Conservation (phyloP, 306 rosid genomes). For the Albizia julibrissin region DNA sequence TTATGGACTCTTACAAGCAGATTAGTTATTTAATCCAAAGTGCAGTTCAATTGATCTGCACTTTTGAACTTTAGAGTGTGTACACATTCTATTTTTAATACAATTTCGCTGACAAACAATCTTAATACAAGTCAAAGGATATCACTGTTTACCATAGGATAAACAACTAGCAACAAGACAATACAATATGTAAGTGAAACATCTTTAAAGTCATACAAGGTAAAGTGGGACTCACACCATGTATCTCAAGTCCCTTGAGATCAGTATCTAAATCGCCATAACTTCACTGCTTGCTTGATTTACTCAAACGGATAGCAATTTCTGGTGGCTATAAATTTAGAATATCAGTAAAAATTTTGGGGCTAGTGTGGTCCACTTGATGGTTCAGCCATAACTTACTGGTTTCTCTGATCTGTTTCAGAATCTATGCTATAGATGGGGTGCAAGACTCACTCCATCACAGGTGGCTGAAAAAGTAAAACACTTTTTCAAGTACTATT, state of each 20-base stretch:
- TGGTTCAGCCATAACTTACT: conserved; percentile 19
- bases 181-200: background rate
- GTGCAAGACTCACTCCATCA: conserved; percentile 71
- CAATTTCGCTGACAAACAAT: background rate
- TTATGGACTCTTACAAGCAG: conserved; percentile 4
- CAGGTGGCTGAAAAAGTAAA: conserved; percentile 97
- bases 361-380: background rate
- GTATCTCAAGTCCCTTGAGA: conserved; percentile 17
- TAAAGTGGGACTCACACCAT: background rate
- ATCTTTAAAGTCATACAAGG: background rate
- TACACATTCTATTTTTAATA: background rate
- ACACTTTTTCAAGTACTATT: conserved; percentile 88
- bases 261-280: conserved; percentile 20
- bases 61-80: background rate
- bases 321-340: background rate
- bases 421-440: conserved; percentile 94
- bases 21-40: background rate
- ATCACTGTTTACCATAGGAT: background rate
- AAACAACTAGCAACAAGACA: conserved; percentile 13
- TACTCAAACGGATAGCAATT: background rate
- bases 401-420: conserved; percentile 37
- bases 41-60: background rate
- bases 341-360: background rate
- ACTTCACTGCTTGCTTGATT: background rate
- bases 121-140: background rate